Evolutionary conservation across 495 filamentous ascomycete genomes (phyloP).

Genomic region (Clavariopsis aquatica): DNA sequence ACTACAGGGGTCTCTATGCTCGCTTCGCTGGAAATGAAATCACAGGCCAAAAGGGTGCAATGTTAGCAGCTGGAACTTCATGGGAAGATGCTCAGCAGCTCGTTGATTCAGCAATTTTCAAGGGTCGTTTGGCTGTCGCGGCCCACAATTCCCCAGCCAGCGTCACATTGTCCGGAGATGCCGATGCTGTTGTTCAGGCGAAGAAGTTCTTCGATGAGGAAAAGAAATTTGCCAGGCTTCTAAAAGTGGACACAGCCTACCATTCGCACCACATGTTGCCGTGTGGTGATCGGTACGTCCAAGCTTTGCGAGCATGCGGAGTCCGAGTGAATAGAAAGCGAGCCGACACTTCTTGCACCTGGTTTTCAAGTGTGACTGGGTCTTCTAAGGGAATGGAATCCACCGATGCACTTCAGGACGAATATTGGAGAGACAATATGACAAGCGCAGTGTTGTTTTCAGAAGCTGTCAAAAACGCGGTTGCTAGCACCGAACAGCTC

Average conservation of each 20-base stretch:
- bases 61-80: conserved; percentile 23
- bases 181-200: conserved; percentile 5
- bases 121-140: conserved; percentile 15
- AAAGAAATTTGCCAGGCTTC: conserved; percentile 21
- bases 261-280: conserved; percentile 30
- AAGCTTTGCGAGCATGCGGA: background rate
- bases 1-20: conserved; percentile 42
- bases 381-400: conserved; percentile 36
- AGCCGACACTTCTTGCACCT: background rate
- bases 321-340: conserved; percentile 4
- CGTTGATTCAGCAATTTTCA: background rate
- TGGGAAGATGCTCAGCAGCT: conserved; percentile 3
- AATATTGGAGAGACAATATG: conserved; percentile 32
- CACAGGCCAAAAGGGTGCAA: conserved; percentile 13
- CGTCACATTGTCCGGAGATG: conserved; percentile 29
- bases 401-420: conserved; percentile 22
- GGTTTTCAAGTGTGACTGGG: conserved; percentile 11
- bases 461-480: conserved; percentile 48
- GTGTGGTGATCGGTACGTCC: conserved; percentile 6
- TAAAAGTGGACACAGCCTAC: conserved; percentile 32
- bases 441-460: conserved; percentile 50
- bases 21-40: background rate
- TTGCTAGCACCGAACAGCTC: background rate
- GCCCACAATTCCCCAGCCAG: conserved; percentile 25
- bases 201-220: conserved; percentile 12